Evolutionary conservation across 768 basidiomycete species (phyloP).

Genomic region (Leccinum barrowsii): DNA sequence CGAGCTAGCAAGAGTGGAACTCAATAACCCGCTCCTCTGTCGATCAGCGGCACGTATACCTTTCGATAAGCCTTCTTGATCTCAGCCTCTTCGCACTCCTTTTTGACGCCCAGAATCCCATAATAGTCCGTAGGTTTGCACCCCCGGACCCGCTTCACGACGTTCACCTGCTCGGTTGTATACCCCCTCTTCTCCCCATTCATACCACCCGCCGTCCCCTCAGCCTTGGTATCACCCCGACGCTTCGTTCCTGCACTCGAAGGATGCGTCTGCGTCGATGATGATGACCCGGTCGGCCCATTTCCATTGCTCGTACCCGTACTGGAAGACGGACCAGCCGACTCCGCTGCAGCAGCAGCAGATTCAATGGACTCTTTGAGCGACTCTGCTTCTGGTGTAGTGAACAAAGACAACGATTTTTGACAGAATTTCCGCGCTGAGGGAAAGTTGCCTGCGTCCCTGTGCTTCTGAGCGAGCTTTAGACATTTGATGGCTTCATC

Average conservation of each 20-base stretch:
- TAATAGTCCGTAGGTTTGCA: conserved; percentile 94
- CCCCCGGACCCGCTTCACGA: conserved; percentile 80
- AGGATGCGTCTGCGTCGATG: conserved; percentile 64
- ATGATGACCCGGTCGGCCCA: conserved; percentile 40
- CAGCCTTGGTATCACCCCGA: conserved; percentile 40
- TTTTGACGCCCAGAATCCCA: conserved; percentile 79
- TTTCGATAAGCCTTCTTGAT: conserved; percentile 96
- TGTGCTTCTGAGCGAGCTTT: conserved; percentile 71
- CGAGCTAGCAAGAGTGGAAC: conserved; percentile 50
- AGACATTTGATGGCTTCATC: conserved; percentile 87
- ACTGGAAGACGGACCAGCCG: conserved; percentile 40
- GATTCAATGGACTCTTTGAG: conserved; percentile 66
- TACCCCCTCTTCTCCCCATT: conserved; percentile 80
- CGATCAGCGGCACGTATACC: conserved; percentile 44
- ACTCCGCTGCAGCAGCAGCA: conserved; percentile 37
- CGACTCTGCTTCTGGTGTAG: conserved; percentile 69
- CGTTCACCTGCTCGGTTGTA: conserved; percentile 74
- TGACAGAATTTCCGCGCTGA: conserved; percentile 86
- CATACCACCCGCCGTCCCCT: conserved; percentile 58
- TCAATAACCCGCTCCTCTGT: conserved; percentile 7
- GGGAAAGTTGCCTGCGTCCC: conserved; percentile 63
- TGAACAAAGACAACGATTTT: conserved; percentile 81
- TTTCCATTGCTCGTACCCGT: conserved; percentile 32
- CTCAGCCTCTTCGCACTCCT: conserved; percentile 78
- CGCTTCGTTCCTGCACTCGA: conserved; percentile 72